Conservation (phyloP, 2,329 filamentous ascomycete species). For the Emergomyces orientalis region DNA sequence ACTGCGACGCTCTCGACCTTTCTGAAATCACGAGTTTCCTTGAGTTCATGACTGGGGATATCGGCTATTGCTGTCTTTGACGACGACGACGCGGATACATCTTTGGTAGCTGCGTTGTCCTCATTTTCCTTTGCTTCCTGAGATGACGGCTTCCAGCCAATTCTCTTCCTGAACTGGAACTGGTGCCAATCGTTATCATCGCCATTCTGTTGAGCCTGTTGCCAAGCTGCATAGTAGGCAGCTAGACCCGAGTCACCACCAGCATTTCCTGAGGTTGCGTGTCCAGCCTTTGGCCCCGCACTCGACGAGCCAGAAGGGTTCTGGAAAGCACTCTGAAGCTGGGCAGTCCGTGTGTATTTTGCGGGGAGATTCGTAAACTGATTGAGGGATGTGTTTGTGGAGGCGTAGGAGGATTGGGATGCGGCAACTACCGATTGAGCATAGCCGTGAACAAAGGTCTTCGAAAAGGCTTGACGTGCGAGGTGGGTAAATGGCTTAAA, state of each 20-base stretch:
- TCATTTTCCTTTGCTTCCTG: conserved; percentile 28
- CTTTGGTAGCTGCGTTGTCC: conserved; percentile 18
- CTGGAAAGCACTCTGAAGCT: conserved; percentile 72
- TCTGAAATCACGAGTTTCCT: conserved; percentile 53
- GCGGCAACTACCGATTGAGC: conserved; percentile 95
- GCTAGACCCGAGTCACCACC: conserved; percentile 60
- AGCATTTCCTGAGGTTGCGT: conserved; percentile 44
- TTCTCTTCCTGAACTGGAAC: conserved; percentile 76
- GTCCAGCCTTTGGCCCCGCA: conserved; percentile 47
- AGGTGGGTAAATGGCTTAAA: conserved; percentile 64
- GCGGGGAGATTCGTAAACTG: conserved; percentile 43
- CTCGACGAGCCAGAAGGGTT: conserved; percentile 43
- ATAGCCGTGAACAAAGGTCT: conserved; percentile 96
- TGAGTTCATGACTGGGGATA: conserved; percentile 36
- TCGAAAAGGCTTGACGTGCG: conserved; percentile 94
- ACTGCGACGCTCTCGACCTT: conserved; percentile 43
- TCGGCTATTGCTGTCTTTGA: conserved; percentile 30
- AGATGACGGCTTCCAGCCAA: conserved; percentile 68
- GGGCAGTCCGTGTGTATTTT: conserved; percentile 47
- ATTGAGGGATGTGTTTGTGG: conserved; percentile 50
- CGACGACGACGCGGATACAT: conserved; percentile 13
- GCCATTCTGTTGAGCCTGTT: conserved; percentile 61
- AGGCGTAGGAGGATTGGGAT: conserved; percentile 71
- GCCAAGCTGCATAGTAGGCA: conserved; percentile 85
- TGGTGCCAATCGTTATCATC: conserved; percentile 80